These are phyloP conservation scores for Trichoderma oligosporum DNA, from an alignment of 2,329 filamentous ascomycete species.

Conservation along the genomic window DNA sequence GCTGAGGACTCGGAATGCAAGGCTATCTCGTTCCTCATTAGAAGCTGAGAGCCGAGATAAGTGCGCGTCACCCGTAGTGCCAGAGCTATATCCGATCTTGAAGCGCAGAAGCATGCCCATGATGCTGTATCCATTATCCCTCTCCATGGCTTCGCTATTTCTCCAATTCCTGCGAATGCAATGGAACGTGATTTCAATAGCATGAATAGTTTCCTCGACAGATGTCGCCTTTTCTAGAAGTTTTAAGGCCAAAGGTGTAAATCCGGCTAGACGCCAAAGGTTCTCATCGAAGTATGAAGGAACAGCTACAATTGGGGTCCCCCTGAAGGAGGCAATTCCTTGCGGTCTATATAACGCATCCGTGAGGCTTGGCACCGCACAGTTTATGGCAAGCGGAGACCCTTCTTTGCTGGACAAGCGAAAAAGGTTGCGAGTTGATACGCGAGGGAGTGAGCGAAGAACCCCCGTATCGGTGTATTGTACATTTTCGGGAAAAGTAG, in stretches of 20 bases:
- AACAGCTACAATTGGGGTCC: constrained; percentile 74
- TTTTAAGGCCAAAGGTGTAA: constrained; percentile 78
- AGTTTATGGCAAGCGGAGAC: constrained; percentile 80
- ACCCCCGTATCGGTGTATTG: constrained; percentile 73
- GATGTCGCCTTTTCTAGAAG: constrained; percentile 73
- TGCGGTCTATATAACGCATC: constrained; percentile 79
- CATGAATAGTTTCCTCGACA: constrained; percentile 66
- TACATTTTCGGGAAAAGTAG: constrained; percentile 77
- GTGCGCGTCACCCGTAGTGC: constrained; percentile 29
- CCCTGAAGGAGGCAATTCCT: constrained; percentile 77
- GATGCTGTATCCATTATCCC: constrained; percentile 89
- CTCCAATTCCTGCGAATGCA: constrained; percentile 90
- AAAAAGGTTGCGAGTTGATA: constrained; percentile 60
- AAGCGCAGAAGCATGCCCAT: constrained; percentile 78
- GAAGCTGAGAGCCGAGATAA: constrained; percentile 44
- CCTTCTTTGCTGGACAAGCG: constrained; percentile 46
- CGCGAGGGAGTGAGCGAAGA: constrained; percentile 70
- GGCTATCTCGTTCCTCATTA: constrained; percentile 50
- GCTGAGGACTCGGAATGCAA: constrained; percentile 64
- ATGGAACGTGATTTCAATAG: constrained; percentile 79
- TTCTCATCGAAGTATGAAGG: constrained; percentile 88
- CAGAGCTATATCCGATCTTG: constrained; percentile 62
- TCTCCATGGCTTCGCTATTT: constrained; percentile 97
- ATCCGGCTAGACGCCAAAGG: constrained; percentile 89
- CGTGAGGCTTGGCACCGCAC: constrained; percentile 79